These are phyloP conservation scores for Groenewaldozyma salmanticensis DNA, from an alignment of 805 yeast genomes.

Conservation along the genomic window DNA sequence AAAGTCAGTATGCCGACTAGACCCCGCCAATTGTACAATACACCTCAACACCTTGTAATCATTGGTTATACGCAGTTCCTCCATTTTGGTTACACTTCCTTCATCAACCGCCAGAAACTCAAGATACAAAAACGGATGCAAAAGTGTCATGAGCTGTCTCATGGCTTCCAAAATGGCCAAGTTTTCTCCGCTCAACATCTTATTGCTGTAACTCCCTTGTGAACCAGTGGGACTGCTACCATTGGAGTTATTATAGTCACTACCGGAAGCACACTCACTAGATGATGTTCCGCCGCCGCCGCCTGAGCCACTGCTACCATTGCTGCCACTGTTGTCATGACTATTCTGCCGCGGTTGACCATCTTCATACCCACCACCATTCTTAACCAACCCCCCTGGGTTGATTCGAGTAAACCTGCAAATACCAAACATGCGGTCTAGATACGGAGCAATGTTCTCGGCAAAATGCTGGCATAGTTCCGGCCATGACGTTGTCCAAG, in stretches of 20 bases:
- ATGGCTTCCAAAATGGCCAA: conserved; percentile 27
- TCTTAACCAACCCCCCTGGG: not conserved
- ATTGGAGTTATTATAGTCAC: not conserved
- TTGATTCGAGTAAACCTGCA: conserved; percentile 14
- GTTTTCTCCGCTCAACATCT: conserved; percentile 11
- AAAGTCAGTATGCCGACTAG: conserved; percentile 11
- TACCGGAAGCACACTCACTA: not conserved
- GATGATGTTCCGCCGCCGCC: no score
- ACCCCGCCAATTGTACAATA: conserved; percentile 12
- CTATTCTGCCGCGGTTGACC: not conserved
- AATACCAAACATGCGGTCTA: conserved; percentile 21
- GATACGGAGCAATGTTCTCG: conserved; percentile 16
- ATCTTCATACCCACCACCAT: not conserved
- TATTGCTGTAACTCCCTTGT: conserved; percentile 4
- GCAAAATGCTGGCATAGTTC: conserved; percentile 17
- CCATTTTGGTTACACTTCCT: conserved; percentile 16
- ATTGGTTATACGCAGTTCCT: conserved; percentile 25
- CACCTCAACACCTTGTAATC: conserved; percentile 24
- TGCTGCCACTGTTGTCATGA: not conserved
- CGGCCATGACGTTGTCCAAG: conserved; percentile 16
- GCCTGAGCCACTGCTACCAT: not conserved
- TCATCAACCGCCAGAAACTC: conserved; percentile 16
- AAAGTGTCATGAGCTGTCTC: conserved; percentile 21
- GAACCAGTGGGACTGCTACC: not conserved
- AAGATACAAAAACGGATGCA: conserved; percentile 13